Evolutionary conservation across 345 rosid genomes (phyloP).

Genomic region (Citrus maxima): DNA sequence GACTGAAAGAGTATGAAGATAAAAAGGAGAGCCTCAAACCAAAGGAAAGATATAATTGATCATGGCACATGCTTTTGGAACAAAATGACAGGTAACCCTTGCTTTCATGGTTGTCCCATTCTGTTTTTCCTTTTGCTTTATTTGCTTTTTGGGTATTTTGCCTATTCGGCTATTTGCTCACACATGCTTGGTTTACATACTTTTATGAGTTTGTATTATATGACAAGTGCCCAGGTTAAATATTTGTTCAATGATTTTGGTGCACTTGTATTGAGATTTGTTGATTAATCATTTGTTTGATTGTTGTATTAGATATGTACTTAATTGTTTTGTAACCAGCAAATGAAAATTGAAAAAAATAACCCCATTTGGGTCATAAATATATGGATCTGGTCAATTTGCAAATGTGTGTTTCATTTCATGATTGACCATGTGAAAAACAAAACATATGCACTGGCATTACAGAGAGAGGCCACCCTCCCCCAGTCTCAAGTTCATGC

Average conservation of each 20-base stretch:
- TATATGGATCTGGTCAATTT: slow-evolving; percentile 1
- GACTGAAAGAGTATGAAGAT: background rate
- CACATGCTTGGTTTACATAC: background rate
- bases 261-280: slow-evolving; percentile 1
- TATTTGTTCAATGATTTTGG: background rate
- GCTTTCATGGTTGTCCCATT: slow-evolving; percentile 48
- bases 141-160: background rate
- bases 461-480: background rate
- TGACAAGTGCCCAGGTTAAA: background rate
- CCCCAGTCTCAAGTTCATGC: background rate
- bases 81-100: slow-evolving; percentile 38
- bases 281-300: background rate
- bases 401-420: background rate
- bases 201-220: background rate
- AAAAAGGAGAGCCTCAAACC: background rate
- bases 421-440: slow-evolving; percentile 6
- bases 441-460: background rate
- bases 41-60: background rate
- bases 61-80: slow-evolving; percentile 29
- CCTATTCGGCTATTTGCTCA: background rate
- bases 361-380: background rate
- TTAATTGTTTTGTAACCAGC: background rate
- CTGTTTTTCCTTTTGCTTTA: slow-evolving; percentile 15
- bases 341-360: background rate
- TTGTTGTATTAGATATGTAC: background rate